A percentile compares a stretch with the other conserved stretches of the same genome.
Evolutionary conservation across 108 stramenopile genomes (phyloP).

Genomic region (Pseudonitzschia multiseries): DNA sequence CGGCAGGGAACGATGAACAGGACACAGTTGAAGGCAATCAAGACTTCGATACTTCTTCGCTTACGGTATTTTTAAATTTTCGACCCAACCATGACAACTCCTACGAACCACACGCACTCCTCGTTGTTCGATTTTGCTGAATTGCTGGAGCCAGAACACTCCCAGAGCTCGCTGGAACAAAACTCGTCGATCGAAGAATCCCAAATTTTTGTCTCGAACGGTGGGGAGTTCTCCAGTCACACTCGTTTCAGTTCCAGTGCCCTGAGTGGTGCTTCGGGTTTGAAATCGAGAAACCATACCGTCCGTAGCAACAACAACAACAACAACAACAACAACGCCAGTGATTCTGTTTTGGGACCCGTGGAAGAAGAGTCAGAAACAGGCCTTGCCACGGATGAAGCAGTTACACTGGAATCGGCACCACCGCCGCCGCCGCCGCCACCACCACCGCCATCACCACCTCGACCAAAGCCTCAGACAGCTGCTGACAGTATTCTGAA

Average conservation of each 20-base stretch:
- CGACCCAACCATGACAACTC: constrained; percentile 1
- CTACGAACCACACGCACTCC: constrained; percentile 1
- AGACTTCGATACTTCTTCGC: neutral
- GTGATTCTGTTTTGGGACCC: neutral
- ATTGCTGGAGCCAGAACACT: neutral
- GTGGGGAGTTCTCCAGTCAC: neutral
- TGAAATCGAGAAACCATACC: neutral
- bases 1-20: too few relatives aligned
- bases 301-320: too few relatives aligned
- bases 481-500: neutral
- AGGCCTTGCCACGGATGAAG: neutral
- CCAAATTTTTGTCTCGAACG: neutral
- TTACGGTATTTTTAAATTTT: neutral
- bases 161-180: constrained; percentile 14
- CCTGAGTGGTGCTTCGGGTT: neutral
- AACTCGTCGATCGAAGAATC: constrained; percentile 20
- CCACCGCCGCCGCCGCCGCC: neutral
- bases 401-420: neutral
- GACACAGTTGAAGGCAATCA: too few relatives aligned
- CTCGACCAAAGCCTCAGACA: neutral
- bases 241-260: constrained; percentile 13
- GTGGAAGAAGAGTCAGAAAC: constrained; percentile 6
- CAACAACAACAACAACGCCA: neutral
- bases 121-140: neutral
- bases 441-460: neutral